Conservation (phyloP, 2,329 filamentous ascomycete genomes). For the Epichloe gansuensis region DNA sequence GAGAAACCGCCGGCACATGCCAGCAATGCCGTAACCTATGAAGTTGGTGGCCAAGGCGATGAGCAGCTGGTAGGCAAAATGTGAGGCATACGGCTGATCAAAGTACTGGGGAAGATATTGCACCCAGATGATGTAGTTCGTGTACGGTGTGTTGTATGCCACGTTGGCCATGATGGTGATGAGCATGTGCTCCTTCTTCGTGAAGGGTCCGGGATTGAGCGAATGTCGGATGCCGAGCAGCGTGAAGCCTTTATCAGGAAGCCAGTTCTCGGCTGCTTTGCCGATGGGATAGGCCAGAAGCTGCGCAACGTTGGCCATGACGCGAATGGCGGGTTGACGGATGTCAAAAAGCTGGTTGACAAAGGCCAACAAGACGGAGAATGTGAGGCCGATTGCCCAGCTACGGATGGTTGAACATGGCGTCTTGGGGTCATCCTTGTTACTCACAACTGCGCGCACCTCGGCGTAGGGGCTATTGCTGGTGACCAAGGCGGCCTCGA, state of each 20-base stretch:
- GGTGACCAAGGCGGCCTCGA: conserved; percentile 41
- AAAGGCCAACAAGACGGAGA: conserved; percentile 35
- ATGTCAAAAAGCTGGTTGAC: conserved; percentile 48
- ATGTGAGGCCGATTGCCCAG: conserved; percentile 41
- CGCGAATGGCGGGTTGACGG: conserved; percentile 40
- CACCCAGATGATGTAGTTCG: conserved; percentile 43
- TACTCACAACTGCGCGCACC: conserved; percentile 43
- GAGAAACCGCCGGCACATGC: conserved; percentile 39
- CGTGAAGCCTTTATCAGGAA: conserved; percentile 39
- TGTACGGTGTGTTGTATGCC: conserved; percentile 39
- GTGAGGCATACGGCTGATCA: conserved; percentile 39
- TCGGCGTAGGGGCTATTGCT: conserved; percentile 46
- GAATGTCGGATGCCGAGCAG: conserved; percentile 33
- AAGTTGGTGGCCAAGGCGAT: conserved; percentile 44
- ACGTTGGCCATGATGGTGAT: conserved; percentile 53
- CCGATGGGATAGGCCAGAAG: conserved; percentile 44
- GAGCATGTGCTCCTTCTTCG: conserved; percentile 49
- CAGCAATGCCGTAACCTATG: conserved; percentile 49
- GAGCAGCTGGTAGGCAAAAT: conserved; percentile 42
- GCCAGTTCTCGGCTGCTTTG: conserved; percentile 34
- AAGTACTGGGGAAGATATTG: conserved; percentile 41
- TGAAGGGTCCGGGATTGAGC: conserved; percentile 45
- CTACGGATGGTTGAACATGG: conserved; percentile 43
- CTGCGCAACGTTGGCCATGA: conserved; percentile 44
- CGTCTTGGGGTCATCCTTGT: conserved; percentile 37